Conservation (phyloP, 768 basidiomycete genomes). For the Hypholoma sublateritium region DNA sequence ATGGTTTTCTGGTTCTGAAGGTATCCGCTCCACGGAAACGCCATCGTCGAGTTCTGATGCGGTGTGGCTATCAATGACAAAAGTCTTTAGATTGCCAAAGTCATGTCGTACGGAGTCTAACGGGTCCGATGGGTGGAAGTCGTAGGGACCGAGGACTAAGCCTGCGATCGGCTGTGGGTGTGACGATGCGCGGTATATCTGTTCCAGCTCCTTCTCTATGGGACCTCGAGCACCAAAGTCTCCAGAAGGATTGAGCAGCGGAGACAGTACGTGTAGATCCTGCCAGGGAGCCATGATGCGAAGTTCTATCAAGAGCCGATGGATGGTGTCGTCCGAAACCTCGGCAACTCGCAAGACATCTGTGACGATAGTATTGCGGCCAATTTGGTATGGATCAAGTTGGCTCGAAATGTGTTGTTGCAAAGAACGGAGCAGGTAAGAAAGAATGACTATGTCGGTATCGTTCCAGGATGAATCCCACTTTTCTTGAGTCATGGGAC, state of each 20-base stretch:
- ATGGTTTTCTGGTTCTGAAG: slow-evolving; percentile 50
- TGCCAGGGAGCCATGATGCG: slow-evolving; percentile 85
- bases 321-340: slow-evolving; percentile 34
- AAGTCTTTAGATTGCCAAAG: slow-evolving; percentile 79
- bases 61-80: slow-evolving; percentile 77
- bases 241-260: slow-evolving; percentile 33
- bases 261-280: slow-evolving; percentile 48
- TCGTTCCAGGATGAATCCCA: slow-evolving; percentile 43
- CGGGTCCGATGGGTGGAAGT: slow-evolving; percentile 63
- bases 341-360: slow-evolving; percentile 37
- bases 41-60: slow-evolving; percentile 96
- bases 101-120: slow-evolving; percentile 79
- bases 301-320: slow-evolving; percentile 60
- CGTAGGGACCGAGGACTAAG: slow-evolving; percentile 54
- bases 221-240: slow-evolving; percentile 30
- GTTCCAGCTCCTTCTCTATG: slow-evolving; percentile 23
- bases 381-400: slow-evolving; percentile 57
- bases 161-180: slow-evolving; percentile 20
- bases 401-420: slow-evolving; percentile 50
- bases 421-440: slow-evolving; percentile 57
- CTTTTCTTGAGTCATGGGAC: slow-evolving; percentile 14
- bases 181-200: slow-evolving; percentile 28
- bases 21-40: slow-evolving; percentile 74
- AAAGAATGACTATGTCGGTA: slow-evolving; percentile 56
- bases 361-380: slow-evolving; percentile 59